Evolutionary conservation across 805 yeast genomes (phyloP).

Genomic region (Lachancea quebecensis): DNA sequence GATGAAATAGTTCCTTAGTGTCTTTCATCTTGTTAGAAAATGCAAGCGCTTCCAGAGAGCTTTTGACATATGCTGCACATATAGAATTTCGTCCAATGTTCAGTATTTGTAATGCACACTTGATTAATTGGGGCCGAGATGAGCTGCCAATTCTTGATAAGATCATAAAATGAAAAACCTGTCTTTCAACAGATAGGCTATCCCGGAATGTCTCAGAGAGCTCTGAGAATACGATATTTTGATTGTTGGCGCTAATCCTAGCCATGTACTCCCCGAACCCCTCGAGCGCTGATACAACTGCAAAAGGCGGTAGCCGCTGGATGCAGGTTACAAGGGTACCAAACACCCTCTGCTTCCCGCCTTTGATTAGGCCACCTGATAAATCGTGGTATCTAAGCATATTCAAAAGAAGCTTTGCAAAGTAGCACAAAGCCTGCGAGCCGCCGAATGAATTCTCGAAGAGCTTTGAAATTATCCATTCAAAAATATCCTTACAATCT

Average conservation of each 20-base stretch:
- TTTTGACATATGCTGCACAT: slow-evolving; percentile 14
- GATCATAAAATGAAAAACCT: slow-evolving; percentile 22
- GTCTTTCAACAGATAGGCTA: slow-evolving; percentile 22
- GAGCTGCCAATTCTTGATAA: slow-evolving; percentile 15
- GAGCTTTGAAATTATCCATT: slow-evolving; percentile 39
- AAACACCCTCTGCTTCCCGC: slow-evolving; percentile 26
- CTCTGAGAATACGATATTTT: slow-evolving; percentile 24
- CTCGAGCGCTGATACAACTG: slow-evolving; percentile 4
- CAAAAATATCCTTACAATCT: slow-evolving; percentile 43
- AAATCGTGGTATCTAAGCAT: slow-evolving; percentile 26
- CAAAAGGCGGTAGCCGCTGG: slow-evolving; percentile 10
- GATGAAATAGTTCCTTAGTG: slow-evolving; percentile 15
- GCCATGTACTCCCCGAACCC: slow-evolving; percentile 17
- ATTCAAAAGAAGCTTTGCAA: slow-evolving; percentile 29
- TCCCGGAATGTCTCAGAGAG: slow-evolving; percentile 22
- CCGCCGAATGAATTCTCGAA: slow-evolving; percentile 38
- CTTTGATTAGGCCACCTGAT: slow-evolving; percentile 14
- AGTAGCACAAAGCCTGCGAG: slow-evolving; percentile 21
- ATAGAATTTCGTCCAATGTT: slow-evolving; percentile 9
- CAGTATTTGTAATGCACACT: slow-evolving; percentile 14
- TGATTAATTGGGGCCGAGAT: slow-evolving; percentile 20
- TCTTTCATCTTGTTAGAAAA: slow-evolving; percentile 1
- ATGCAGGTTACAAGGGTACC: slow-evolving; percentile 17
- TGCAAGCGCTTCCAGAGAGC: slow-evolving; percentile 1
- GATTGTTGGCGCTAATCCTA: slow-evolving; percentile 22